Evolutionary conservation across 2,329 filamentous ascomycete genomes (phyloP), one percentile per base, ranked within the genome.

Genomic region (Ceratocystis destructans): DNA sequence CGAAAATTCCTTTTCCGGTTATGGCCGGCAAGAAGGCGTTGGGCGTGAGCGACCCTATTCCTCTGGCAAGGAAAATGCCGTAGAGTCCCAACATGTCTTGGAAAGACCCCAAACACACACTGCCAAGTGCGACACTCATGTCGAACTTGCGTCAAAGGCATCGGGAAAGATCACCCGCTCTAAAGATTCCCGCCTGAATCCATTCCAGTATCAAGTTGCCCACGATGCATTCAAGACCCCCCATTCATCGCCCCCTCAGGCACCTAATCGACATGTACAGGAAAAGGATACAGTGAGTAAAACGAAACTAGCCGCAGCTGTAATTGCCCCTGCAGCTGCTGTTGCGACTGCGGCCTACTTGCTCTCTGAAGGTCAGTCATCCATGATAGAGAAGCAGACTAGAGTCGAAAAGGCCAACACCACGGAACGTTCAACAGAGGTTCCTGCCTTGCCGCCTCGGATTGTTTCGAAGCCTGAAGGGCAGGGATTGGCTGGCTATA

Each of bases 181-280:
- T 4, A 71, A 71, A 37, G 50, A 66, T 12, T 20, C 55, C 25
- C 55, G 31, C 66, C 72, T 82, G 71, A 80, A 86, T 73, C 82
- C 83, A 20, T 85, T 86, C 72, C 78, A 83, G 72, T 86, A 77
- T 71, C 82, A 82, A 72, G 80, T 85, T 68, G 70, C 77, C 53
- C 76, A 81, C 68, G 78, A 81, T 70, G 78, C 78, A n/a, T 82
- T 82, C 68, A 73, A 75, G 62, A 79, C 79, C 8, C 78, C 81
- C 2, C 69, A 72, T 41, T 71, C 73, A 66, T 71, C 72, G 25
- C 77, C 75, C 12, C 76, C 78, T 0, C 71, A 72, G 46, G 81
- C 79, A 3, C 22, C 62, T 8, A n/a, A 20, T 33, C 25, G 25
- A 20, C 28, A 59, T 2, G 8, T 20, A 5, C 20, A 59, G 25